A percentile compares a stretch with the other conserved stretches of the same genome.
Conservation (phyloP, 441 rosid genomes). For the Adansonia madagascariensis region DNA sequence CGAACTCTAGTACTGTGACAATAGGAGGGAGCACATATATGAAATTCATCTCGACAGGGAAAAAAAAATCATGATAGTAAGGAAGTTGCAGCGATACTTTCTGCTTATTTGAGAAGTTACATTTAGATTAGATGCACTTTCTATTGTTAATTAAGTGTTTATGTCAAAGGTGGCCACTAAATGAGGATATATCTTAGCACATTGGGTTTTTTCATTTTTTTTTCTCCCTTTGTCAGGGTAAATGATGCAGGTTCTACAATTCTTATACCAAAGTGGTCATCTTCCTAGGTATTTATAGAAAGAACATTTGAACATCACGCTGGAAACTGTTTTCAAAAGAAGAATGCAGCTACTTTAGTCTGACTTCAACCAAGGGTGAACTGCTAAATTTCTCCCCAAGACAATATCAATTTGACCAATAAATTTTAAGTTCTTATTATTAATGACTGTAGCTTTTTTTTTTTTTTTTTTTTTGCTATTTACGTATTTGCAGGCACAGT, state of each 20-base stretch:
- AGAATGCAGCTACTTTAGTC: neutral
- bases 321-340: neutral
- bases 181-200: slow-evolving; percentile 4
- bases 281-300: neutral
- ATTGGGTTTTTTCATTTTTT: neutral
- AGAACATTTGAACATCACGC: neutral
- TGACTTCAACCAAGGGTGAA: neutral
- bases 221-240: neutral
- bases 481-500: no score
- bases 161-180: neutral
- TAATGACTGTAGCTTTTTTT: no score
- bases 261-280: neutral
- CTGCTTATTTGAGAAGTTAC: neutral
- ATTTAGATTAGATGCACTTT: neutral
- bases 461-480: no score
- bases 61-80: neutral
- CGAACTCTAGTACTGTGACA: no score
- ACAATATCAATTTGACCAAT: no score
- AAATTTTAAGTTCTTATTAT: no score
- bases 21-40: neutral
- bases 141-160: neutral
- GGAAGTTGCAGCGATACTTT: neutral
- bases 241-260: neutral
- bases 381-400: neutral
- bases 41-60: neutral